phyloP scores from a whole-genome alignment of 2,329 filamentous ascomycete genomes.

The Lachnellula arida region DNA sequence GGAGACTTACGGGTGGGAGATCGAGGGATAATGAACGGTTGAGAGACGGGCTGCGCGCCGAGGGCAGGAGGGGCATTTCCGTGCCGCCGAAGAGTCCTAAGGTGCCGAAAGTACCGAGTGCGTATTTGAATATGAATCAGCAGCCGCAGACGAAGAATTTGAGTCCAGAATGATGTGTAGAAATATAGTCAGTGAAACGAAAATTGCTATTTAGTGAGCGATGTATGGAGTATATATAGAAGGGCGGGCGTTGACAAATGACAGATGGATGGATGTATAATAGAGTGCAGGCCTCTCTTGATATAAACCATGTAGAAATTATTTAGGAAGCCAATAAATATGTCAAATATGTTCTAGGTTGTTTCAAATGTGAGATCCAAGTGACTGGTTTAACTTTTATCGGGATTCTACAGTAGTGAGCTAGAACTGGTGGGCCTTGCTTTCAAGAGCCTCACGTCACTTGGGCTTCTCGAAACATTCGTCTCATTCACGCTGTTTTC shows the following conservation, averaged over 20 bases:
- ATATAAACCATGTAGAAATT: background rate
- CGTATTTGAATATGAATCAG: slow-evolving; percentile 20
- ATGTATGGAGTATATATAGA: background rate
- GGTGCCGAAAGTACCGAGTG: slow-evolving; percentile 31
- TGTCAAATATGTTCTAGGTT: no score
- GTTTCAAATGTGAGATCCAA: no score
- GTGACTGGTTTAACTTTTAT: no score
- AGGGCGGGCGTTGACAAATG: background rate
- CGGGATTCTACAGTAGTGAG: no score
- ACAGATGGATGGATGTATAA: background rate
- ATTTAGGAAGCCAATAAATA: no score
- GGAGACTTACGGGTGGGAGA: slow-evolving; percentile 56
- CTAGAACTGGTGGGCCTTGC: no score
- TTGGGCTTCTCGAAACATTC: background rate
- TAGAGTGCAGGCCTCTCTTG: background rate
- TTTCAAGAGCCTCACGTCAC: no score
- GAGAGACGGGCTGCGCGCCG: slow-evolving; percentile 27
- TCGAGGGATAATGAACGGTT: slow-evolving; percentile 29
- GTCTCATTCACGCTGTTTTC: no score
- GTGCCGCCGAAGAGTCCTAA: slow-evolving; percentile 30
- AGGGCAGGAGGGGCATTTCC: slow-evolving; percentile 23
- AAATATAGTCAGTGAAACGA: background rate
- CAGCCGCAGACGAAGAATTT: slow-evolving; percentile 10
- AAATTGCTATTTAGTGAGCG: background rate
- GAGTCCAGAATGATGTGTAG: slow-evolving; percentile 13